A percentile compares a stretch with the other conserved stretches of the same genome.
Conservation (phyloP, 2,329 filamentous ascomycete genomes). For the Penicillium crustosum region DNA sequence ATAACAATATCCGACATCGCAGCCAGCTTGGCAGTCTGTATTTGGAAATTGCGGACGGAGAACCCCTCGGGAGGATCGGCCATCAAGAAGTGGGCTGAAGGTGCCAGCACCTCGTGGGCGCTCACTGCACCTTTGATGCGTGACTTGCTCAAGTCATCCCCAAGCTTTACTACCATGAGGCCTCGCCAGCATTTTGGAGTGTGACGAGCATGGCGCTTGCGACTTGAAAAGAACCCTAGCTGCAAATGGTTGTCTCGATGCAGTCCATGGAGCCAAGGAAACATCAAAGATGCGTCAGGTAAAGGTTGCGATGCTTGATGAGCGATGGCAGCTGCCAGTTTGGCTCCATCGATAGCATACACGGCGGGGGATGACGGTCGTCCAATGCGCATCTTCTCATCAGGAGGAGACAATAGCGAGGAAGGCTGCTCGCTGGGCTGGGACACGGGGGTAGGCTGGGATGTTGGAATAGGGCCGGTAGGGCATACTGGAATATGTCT, state of each 20-base stretch:
- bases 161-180: conserved; percentile 84
- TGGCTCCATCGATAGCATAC: conserved; percentile 69
- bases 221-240: conserved; percentile 80
- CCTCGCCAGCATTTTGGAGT: conserved; percentile 75
- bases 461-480: conserved; percentile 64
- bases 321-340: conserved; percentile 71
- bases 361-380: conserved; percentile 55
- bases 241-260: conserved; percentile 88
- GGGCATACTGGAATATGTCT: conserved; percentile 89
- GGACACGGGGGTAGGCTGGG: conserved; percentile 55
- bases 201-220: conserved; percentile 68
- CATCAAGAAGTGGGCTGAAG: conserved; percentile 68
- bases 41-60: conserved; percentile 95
- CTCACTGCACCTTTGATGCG: conserved; percentile 85
- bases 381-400: conserved; percentile 59
- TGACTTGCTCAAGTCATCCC: conserved; percentile 70
- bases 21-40: conserved; percentile 85
- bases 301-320: conserved; percentile 75
- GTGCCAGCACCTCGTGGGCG: conserved; percentile 73
- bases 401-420: conserved; percentile 74
- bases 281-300: conserved; percentile 80
- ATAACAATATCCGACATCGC: conserved; percentile 88
- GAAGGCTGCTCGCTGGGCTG: conserved; percentile 50
- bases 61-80: conserved; percentile 87
- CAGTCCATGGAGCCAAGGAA: conserved; percentile 93